Base-by-base conservation (phyloP, 1,139 yeast genomes). In the Magnusiomyces magnusii region DNA sequence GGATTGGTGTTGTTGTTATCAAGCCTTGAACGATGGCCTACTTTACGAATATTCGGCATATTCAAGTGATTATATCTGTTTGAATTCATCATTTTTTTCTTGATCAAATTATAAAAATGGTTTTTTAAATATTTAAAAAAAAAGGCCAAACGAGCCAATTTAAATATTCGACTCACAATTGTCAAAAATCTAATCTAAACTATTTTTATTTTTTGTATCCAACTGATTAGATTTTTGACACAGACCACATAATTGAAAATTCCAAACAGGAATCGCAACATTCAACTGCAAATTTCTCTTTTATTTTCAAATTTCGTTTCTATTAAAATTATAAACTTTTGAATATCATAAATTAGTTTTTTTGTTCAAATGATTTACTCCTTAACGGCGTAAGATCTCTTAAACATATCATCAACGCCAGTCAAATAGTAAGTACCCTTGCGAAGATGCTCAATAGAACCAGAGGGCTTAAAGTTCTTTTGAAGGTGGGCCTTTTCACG, bases 401-500 rank as follows among this genome's bases (percentile, higher is more conserved):
- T 90, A 81, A 75, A 95, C 78, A 82, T 89, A 73, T 91, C 98
- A 75, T 92, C 95, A 68, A 95, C 80, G 67, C 84, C 84, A 63
- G 83, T 81, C 73, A 95, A 81, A 76, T 93, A 95, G 78, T 89
- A 95, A 60, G 92, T 81, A 60, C 97, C 97, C 51, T 78, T 65
- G 61, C 82, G 79, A 68, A 95, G 77, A 70, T 81, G 78, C 28
- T 88, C 96, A 66, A 84, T 78, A 51, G 86, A 78, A 58, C 99
- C 98, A 61, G 79, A 73, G 65, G 99, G 99, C 71, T 79, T 77
- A 79, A 82, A 87, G 65, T 78, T 76, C 75, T 91, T 90, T 76
- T 89, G 82, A 73, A 90, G 79, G 71, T 90, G 96, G 50, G 93
- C 88, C 70, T 84, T 81, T 78, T 95, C 99, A 78, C 99, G 90